Base-by-base conservation (phyloP, 495 filamentous ascomycete genomes). In the Tuber calosporum region DNA sequence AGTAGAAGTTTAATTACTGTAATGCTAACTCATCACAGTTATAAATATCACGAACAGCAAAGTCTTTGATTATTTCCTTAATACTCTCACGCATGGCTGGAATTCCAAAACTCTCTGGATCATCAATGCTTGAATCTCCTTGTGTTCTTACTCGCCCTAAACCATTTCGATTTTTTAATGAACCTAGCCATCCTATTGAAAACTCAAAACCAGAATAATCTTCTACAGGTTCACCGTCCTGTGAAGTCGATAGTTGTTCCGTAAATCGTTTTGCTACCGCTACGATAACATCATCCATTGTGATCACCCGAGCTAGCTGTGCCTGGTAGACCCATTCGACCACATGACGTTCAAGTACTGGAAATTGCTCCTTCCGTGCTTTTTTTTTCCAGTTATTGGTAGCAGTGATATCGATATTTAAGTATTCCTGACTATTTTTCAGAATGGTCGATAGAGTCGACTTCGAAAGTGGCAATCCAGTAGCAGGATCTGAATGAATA, bases 31-130 rank as follows among this genome's bases (percentile, higher is more conserved):
- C 42, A 42, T 72, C n/a, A 8, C 69, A 72, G 30, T 69, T 72
- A 22, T 74, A 74, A 1, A 20, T 75, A 74, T 79, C 71, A 70
- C 68, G 34, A 71, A 74, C 45, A 66, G 79, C 68, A 82, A 80
- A 76, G 70, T 75, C 69, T 66, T 30, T 67, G 13, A 71, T 1
- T 11, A 26, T 45, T 53, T 76, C 79, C n/a, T 58, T 30, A 9
- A 71, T 43, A 6, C 75, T 36, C 8, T 53, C 30, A 3, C 72
- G 69, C 8, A 70, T 62, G 13, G 70, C 69, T n/a, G 74, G 77
- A 17, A 48, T 53, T 1, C 45, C 45, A 53, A 26, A 11, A 8
- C 20, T 5, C 20, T 20, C 11, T 6, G 41, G 15, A 30, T 72
- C 30, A 40, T 68, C 36, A 7, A 62, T 5, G 0, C 9, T 36